Base-by-base conservation (phyloP, 1,284 basidiomycete genomes). In the Cryptococcus maquisensis region DNA sequence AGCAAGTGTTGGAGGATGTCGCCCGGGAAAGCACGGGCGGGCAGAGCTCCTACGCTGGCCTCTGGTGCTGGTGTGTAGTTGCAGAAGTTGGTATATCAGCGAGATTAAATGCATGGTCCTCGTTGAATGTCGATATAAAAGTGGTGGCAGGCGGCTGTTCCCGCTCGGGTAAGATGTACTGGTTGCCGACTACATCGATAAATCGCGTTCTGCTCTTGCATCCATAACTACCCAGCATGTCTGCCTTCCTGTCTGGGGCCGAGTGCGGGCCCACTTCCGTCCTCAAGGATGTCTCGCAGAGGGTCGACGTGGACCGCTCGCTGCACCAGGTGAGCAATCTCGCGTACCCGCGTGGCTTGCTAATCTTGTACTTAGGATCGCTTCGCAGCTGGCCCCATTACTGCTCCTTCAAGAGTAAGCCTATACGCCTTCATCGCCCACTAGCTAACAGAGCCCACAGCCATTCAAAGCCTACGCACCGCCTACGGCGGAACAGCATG, bases 201-300 rank as follows among this genome's bases (percentile, higher is more conserved):
- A n/a, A n/a, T n/a, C n/a, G n/a, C n/a, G n/a, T n/a, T 32, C 28
- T 4, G 6, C 39, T 40, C 39, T 40, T 21, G 12, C 36, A 38
- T n/a, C 23, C 44, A 45, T 12, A 26, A 4, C n/a, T n/a, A n/a
- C n/a, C n/a, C 15, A 28, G 44, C 38, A 73, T 73, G 71, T 63
- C 69, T 16, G 49, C 61, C 18, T 73, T 72, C 54, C 47, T 73
- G 3, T 59, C 60, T 4, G 72, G 69, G 16, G 65, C 62, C 10
- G 68, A 72, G 12, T 72, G 72, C 53, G 70, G 70, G 1, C 72
- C 72, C 6, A 55, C 57, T 7, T 67, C 61, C 46, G 68, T 65
- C 2, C 57, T 74, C 40, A 71, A 73, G 55, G 62, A 65, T 49
- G 68, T 73, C 9, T 58, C 61, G 18, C 56, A 57, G 9, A 59